phyloP scores from a whole-genome alignment of 2,329 filamentous ascomycete species.

The Sporothrix variecibatus region DNA sequence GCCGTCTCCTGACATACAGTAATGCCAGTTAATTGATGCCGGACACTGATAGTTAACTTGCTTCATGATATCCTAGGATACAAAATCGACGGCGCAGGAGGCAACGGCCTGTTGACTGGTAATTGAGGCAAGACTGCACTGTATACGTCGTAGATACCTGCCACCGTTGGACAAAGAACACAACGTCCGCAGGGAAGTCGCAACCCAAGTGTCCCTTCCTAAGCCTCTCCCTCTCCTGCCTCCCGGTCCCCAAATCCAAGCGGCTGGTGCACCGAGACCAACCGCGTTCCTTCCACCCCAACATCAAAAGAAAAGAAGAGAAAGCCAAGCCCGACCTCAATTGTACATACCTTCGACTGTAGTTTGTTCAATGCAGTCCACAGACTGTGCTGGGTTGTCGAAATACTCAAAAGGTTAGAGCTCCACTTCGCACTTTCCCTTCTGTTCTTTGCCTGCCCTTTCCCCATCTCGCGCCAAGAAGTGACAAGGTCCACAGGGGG shows the following conservation, averaged over 20 bases:
- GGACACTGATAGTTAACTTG: background rate
- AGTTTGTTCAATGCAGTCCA: background rate
- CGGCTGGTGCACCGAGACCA: background rate
- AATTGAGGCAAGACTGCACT: background rate
- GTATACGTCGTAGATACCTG: background rate
- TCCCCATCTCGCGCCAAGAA: slow-evolving; percentile 9
- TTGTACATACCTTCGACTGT: background rate
- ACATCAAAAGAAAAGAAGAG: background rate
- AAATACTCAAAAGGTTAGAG: background rate
- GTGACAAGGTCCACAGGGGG: background rate
- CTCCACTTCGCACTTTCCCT: slow-evolving; percentile 4
- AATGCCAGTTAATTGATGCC: background rate
- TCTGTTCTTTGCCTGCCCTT: background rate
- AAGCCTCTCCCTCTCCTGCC: background rate
- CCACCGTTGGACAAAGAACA: background rate
- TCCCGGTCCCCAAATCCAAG: background rate
- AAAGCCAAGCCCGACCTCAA: background rate
- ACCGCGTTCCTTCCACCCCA: background rate
- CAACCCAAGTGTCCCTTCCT: background rate
- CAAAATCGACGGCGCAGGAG: background rate
- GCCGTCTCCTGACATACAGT: background rate
- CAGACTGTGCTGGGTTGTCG: background rate
- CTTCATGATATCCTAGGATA: background rate
- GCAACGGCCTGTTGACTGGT: background rate
- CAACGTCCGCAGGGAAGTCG: background rate